Evolutionary conservation across 352 stramenopile species (phyloP).

Genomic region (Thalassiosira livingstoniorum): DNA sequence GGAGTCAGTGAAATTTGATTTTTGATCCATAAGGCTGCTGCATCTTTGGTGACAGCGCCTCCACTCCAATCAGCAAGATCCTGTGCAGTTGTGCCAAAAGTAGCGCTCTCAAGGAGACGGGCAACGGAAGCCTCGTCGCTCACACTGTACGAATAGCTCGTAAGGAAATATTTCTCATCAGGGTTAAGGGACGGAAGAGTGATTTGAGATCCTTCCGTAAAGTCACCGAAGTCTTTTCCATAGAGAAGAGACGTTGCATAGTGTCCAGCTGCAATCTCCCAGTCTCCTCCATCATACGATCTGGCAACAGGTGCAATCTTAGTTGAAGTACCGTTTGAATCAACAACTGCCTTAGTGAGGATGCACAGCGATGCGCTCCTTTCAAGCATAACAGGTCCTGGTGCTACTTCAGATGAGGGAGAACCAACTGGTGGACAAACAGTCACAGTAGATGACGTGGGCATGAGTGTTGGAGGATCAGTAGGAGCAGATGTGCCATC

Average conservation of each 20-base stretch:
- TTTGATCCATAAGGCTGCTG: constrained; percentile 50
- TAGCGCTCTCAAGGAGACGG: constrained; percentile 54
- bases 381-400: constrained; percentile 54
- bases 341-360: constrained; percentile 56
- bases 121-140: constrained; percentile 45
- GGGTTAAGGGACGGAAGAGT: constrained; percentile 36
- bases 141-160: constrained; percentile 48
- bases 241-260: constrained; percentile 47
- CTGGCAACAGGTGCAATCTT: constrained; percentile 55
- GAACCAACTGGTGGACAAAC: constrained; percentile 35
- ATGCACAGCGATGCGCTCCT: constrained; percentile 52
- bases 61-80: constrained; percentile 41
- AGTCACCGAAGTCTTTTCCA: constrained; percentile 44
- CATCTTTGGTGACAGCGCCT: constrained; percentile 31
- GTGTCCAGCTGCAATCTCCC: constrained; percentile 60
- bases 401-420: constrained; percentile 27
- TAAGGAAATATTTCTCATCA: constrained; percentile 51
- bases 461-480: constrained; percentile 39
- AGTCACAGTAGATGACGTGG: constrained; percentile 52
- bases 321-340: constrained; percentile 38
- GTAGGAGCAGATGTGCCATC: constrained; percentile 9
- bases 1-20: constrained; percentile 56
- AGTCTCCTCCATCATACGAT: constrained; percentile 56
- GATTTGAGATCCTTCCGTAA: constrained; percentile 48
- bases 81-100: constrained; percentile 58